Percentiles rank a stretch among this genome's conserved stretches.
phyloP scores from a whole-genome alignment of 768 basidiomycete species.

The Sporobolomyces phaffii region DNA sequence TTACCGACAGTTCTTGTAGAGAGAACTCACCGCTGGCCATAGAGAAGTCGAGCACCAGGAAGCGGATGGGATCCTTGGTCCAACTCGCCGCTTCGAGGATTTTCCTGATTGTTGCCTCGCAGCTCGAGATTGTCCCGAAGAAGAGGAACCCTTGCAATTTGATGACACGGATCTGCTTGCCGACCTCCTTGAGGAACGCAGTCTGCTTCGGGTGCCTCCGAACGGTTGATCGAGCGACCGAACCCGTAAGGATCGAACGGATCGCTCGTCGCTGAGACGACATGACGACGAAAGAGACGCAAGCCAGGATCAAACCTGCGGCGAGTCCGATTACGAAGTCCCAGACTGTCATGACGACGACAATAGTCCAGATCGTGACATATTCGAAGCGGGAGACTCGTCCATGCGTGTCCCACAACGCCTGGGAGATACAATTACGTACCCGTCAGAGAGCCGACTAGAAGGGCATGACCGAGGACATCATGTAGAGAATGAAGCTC shows the following conservation, averaged over 20 bases:
- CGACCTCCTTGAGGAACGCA: constrained; percentile 67
- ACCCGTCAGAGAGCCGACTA: too few relatives aligned
- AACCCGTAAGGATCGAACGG: constrained; percentile 66
- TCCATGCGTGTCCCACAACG: constrained; percentile 88
- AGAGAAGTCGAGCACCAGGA: constrained; percentile 79
- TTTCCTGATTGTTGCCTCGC: constrained; percentile 76
- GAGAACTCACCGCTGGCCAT: constrained; percentile 53
- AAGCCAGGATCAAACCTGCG: constrained; percentile 85
- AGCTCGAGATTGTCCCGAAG: constrained; percentile 84
- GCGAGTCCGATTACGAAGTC: constrained; percentile 91
- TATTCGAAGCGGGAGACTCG: constrained; percentile 67
- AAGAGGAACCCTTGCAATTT: constrained; percentile 86
- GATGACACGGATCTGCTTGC: constrained; percentile 81
- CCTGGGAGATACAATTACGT: too few relatives aligned
- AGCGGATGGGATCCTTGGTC: constrained; percentile 70
- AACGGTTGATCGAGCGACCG: constrained; percentile 80
- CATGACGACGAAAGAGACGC: constrained; percentile 96
- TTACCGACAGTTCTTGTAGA: too few relatives aligned
- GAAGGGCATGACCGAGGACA: too few relatives aligned
- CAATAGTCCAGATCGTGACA: constrained; percentile 49
- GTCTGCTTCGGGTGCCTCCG: constrained; percentile 71
- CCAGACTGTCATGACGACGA: constrained; percentile 78
- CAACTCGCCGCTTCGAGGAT: constrained; percentile 67
- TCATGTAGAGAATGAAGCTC: too few relatives aligned
- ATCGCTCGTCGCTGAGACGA: constrained; percentile 81